These are phyloP conservation scores for Colletotrichum limetticola DNA, from an alignment of 2,329 filamentous ascomycete species.

Conservation along the genomic window DNA sequence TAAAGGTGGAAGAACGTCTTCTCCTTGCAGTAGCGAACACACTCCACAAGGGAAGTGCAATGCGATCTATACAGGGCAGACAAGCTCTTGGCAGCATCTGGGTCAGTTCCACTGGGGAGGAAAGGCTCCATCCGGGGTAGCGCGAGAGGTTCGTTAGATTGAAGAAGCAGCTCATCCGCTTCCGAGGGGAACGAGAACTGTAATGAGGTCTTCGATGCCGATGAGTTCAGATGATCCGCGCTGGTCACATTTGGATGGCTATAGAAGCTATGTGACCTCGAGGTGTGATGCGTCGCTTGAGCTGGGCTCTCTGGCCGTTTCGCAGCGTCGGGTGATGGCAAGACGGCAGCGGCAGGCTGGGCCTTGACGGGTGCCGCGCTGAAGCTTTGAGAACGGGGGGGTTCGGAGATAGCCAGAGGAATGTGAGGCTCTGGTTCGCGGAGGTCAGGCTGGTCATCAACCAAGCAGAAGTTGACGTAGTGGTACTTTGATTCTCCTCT, in stretches of 20 bases:
- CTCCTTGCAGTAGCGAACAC: constrained; percentile 94
- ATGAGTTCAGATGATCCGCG: constrained; percentile 68
- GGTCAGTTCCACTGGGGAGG: constrained; percentile 83
- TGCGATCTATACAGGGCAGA: constrained; percentile 92
- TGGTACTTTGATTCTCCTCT: constrained; percentile 99
- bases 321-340: constrained; percentile 44
- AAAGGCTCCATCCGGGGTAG: constrained; percentile 90
- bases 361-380: constrained; percentile 53
- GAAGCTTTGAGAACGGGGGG: constrained; percentile 59
- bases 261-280: constrained; percentile 64
- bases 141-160: constrained; percentile 76
- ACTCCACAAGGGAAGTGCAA: constrained; percentile 94
- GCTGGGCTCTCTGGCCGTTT: constrained; percentile 33
- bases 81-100: constrained; percentile 86
- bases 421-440: constrained; percentile 57
- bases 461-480: constrained; percentile 77
- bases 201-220: constrained; percentile 67
- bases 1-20: constrained; percentile 97
- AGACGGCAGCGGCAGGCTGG: constrained; percentile 35
- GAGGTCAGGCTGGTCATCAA: constrained; percentile 65
- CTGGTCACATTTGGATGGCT: constrained; percentile 66
- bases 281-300: constrained; percentile 38
- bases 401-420: constrained; percentile 61
- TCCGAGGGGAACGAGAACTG: constrained; percentile 71
- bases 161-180: constrained; percentile 61